Conservation (phyloP, 306 rosid species). For the Prunus kanzakura region DNA sequence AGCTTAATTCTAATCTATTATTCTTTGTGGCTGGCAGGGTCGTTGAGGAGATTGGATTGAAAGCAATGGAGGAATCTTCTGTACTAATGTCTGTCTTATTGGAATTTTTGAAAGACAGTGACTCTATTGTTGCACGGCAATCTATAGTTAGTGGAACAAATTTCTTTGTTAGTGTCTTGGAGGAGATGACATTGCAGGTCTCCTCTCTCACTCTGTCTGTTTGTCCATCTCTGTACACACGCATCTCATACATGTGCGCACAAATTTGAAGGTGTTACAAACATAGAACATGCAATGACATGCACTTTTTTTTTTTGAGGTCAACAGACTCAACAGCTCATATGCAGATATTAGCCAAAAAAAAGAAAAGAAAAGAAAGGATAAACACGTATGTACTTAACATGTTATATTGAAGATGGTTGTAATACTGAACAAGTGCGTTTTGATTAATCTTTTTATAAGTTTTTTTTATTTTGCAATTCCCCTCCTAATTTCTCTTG, state of each 20-base stretch:
- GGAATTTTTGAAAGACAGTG: constrained; percentile 61
- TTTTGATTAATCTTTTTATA: no score
- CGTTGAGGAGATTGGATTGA: constrained; percentile 78
- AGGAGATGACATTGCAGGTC: constrained; percentile 85
- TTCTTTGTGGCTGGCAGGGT: constrained; percentile 48
- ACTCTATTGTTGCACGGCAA: constrained; percentile 51
- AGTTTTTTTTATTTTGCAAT: background rate
- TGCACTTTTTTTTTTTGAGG: background rate
- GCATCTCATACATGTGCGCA: background rate
- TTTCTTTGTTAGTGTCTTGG: constrained; percentile 55
- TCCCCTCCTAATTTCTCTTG: background rate
- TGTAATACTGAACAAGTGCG: background rate
- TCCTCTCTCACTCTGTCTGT: constrained; percentile 24
- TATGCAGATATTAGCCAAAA: background rate
- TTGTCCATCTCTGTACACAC: background rate
- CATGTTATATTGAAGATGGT: background rate
- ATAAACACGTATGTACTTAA: background rate
- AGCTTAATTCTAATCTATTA: background rate
- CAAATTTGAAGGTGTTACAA: background rate
- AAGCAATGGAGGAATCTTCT: constrained; percentile 65
- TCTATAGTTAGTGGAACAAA: constrained; percentile 68
- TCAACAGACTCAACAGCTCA: background rate
- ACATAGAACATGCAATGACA: background rate
- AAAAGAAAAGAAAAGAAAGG: no score
- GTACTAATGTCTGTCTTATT: constrained; percentile 55